These are phyloP conservation scores for Cucurbita maxima DNA, from an alignment of 306 rosid species.

Conservation along the genomic window DNA sequence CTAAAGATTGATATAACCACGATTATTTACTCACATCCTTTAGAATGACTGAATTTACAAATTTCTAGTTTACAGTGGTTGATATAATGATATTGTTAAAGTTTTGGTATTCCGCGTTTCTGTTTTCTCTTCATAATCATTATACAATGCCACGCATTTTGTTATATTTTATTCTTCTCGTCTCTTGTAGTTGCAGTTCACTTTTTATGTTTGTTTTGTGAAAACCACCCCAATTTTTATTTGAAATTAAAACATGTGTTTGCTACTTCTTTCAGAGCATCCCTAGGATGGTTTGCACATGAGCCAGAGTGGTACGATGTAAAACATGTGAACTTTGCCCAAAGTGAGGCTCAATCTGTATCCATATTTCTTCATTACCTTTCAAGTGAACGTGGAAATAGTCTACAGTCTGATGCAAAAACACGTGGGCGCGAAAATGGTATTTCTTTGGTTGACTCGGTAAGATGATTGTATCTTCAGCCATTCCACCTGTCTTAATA, in stretches of 20 bases:
- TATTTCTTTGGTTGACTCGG: conserved; percentile 41
- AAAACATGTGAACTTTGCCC: conserved; percentile 55
- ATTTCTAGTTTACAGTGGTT: background rate
- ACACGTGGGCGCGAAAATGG: conserved; percentile 69
- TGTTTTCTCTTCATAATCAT: background rate
- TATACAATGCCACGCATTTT: background rate
- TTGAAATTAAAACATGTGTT: conserved; percentile 17
- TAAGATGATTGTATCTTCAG: conserved; percentile 20
- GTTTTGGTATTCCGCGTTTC: background rate
- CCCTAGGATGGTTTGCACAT: conserved; percentile 87
- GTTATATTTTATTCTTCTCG: background rate
- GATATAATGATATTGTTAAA: background rate
- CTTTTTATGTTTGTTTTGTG: background rate
- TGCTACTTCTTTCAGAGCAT: conserved; percentile 47
- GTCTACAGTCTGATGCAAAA: conserved; percentile 43
- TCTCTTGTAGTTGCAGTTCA: background rate
- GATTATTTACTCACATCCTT: background rate
- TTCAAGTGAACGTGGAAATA: conserved; percentile 53
- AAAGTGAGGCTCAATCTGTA: conserved; percentile 90
- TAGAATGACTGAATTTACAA: background rate
- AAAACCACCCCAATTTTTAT: background rate
- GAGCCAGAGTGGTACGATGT: conserved; percentile 83
- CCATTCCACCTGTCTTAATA: background rate
- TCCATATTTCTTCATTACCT: conserved; percentile 73
- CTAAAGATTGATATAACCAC: background rate